phyloP scores from a whole-genome alignment of 106 monocot species.

The Hemerocallis citrina region DNA sequence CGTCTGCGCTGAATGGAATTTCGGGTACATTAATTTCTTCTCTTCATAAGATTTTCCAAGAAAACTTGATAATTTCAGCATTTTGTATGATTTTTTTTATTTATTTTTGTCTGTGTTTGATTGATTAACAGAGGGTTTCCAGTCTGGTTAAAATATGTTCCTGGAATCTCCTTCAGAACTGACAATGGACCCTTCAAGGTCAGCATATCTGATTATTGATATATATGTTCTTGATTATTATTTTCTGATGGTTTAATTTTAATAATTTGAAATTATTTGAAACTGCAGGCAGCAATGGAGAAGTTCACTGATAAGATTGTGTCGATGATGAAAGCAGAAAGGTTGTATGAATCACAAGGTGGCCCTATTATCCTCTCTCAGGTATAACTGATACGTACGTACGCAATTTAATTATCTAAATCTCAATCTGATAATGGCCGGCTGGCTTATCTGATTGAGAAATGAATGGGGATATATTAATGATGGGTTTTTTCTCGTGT shows the following conservation, averaged over 20 bases:
- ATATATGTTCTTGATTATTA: too few relatives aligned
- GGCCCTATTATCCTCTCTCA: constrained; percentile 79
- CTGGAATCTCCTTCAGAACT: constrained; percentile 22
- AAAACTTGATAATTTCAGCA: not conserved
- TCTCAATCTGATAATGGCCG: not conserved
- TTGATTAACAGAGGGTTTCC: constrained; percentile 25
- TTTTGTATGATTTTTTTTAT: not conserved
- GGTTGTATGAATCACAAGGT: constrained; percentile 62
- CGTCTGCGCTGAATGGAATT: constrained; percentile 40
- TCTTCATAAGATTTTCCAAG: not conserved
- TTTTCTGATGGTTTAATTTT: constrained; percentile 9
- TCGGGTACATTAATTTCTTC: constrained; percentile 3
- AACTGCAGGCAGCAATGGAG: constrained; percentile 31
- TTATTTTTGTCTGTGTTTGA: not conserved
- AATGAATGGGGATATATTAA: too few relatives aligned
- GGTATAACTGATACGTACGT: too few relatives aligned
- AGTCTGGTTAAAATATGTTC: constrained; percentile 24
- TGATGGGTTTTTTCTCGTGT: too few relatives aligned
- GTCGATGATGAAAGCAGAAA: constrained; percentile 66
- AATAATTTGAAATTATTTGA: constrained; percentile 24
- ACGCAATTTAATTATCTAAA: too few relatives aligned
- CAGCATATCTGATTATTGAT: not conserved
- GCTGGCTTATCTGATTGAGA: not conserved
- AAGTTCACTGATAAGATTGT: constrained; percentile 44
- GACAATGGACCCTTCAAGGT: constrained; percentile 22